Evolutionary conservation across 2,329 filamentous ascomycete genomes (phyloP).

Genomic region (Aspergillus proliferans): DNA sequence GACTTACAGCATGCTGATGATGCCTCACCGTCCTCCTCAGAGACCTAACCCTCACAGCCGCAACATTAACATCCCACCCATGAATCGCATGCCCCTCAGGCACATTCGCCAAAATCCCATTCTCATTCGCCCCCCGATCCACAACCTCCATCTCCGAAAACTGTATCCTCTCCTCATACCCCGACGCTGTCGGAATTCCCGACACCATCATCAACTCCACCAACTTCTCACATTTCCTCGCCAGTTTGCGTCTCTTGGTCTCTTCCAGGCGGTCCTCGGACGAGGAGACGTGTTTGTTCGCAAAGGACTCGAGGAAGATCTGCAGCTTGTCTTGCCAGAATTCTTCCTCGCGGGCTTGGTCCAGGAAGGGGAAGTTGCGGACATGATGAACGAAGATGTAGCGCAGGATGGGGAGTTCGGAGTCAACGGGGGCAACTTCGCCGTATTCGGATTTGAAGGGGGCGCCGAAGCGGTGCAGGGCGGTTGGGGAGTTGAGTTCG

Average conservation of each 20-base stretch:
- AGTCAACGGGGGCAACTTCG: constrained; percentile 88
- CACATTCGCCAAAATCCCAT: constrained; percentile 76
- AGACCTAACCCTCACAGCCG: constrained; percentile 73
- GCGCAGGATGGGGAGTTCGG: constrained; percentile 83
- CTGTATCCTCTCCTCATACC: constrained; percentile 93
- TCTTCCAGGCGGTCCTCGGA: constrained; percentile 94
- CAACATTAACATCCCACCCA: constrained; percentile 95
- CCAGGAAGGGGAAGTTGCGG: constrained; percentile 93
- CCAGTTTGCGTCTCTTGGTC: constrained; percentile 88
- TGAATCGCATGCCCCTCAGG: constrained; percentile 91
- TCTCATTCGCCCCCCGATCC: constrained; percentile 85
- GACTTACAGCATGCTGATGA: constrained; percentile 79
- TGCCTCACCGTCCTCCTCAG: constrained; percentile 81
- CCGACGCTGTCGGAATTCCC: constrained; percentile 87
- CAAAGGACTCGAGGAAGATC: constrained; percentile 93
- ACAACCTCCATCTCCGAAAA: constrained; percentile 97
- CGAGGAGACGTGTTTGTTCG: constrained; percentile 92
- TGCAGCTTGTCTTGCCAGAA: constrained; percentile 99
- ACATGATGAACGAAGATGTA: constrained; percentile 99
- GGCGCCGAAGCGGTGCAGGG: constrained; percentile 87
- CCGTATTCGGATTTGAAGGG: constrained; percentile 90
- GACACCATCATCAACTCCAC: constrained; percentile 99
- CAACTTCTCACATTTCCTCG: constrained; percentile 86
- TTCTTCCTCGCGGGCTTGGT: constrained; percentile 95
- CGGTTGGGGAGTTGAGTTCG: constrained; percentile 91